Evolutionary conservation across 2,329 filamentous ascomycete species (phyloP).

Genomic region (Sporothrix mexicana): DNA sequence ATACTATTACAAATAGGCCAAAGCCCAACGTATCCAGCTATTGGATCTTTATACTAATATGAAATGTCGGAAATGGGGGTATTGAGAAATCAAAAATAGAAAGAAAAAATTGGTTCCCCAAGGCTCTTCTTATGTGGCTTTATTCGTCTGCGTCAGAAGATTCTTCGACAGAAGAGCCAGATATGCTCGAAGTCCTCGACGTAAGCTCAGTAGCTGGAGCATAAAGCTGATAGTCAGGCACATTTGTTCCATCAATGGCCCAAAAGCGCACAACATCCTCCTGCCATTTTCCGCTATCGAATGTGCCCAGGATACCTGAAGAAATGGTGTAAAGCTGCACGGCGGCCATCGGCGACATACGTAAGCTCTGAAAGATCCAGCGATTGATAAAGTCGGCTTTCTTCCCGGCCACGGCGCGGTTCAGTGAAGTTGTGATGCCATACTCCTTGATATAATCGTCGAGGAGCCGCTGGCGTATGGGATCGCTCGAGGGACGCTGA

Average conservation of each 20-base stretch:
- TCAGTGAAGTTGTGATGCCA: constrained; percentile 53
- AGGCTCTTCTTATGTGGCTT: too few species aligned
- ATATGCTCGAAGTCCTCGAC: not conserved
- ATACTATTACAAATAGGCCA: too few species aligned
- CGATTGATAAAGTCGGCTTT: constrained; percentile 56
- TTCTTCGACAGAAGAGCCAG: not conserved
- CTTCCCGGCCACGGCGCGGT: constrained; percentile 46
- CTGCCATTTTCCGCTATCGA: constrained; percentile 50
- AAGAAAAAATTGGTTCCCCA: too few species aligned
- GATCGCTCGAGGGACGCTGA: constrained; percentile 47
- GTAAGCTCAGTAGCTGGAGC: constrained; percentile 23
- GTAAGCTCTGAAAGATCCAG: constrained; percentile 60
- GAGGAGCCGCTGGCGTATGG: constrained; percentile 47
- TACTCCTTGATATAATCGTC: constrained; percentile 55
- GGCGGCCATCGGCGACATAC: constrained; percentile 54
- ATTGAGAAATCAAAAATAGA: too few species aligned
- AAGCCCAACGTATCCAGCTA: too few species aligned
- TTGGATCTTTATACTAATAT: too few species aligned
- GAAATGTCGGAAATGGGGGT: too few species aligned
- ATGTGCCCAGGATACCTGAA: constrained; percentile 43
- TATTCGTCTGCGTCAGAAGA: too few species aligned
- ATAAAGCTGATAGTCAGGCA: not conserved
- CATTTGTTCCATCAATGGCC: constrained; percentile 45
- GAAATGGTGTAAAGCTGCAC: constrained; percentile 51
- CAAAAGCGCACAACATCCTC: constrained; percentile 50